Evolutionary conservation across 306 rosid genomes (phyloP).

Genomic region (Begonia masoniana): DNA sequence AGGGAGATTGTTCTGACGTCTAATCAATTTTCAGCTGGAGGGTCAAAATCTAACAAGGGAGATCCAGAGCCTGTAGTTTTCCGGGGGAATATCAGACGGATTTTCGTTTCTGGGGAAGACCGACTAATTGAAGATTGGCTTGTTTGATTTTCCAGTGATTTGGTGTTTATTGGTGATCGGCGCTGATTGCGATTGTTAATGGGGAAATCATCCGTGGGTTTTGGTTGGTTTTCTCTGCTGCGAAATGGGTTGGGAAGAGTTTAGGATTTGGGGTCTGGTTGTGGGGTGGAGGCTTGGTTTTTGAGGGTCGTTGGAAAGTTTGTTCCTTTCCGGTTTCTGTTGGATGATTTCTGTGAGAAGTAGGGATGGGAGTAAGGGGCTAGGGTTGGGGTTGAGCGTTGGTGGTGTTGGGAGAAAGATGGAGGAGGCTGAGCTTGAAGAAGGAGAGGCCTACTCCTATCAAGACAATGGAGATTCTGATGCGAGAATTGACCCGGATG

Average conservation of each 20-base stretch:
- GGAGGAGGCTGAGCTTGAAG: constrained; percentile 96
- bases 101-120: not conserved
- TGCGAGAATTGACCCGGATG: constrained; percentile 70
- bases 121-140: constrained; percentile 4
- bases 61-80: constrained; percentile 14
- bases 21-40: constrained; percentile 32
- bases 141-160: constrained; percentile 1
- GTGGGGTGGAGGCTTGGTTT: constrained; percentile 31
- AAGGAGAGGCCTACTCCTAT: constrained; percentile 81
- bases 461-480: constrained; percentile 60
- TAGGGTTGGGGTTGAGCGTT: constrained; percentile 40
- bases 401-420: constrained; percentile 41
- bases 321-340: not conserved
- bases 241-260: constrained; percentile 29
- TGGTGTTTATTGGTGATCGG: constrained; percentile 36
- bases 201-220: constrained; percentile 15
- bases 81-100: constrained; percentile 1
- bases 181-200: constrained; percentile 16
- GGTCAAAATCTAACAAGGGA: constrained; percentile 5
- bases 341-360: constrained; percentile 64
- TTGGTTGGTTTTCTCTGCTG: constrained; percentile 15
- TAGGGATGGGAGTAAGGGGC: constrained; percentile 74
- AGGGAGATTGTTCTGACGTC: constrained; percentile 14
- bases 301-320: constrained; percentile 29
- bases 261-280: constrained; percentile 23